Conservation (phyloP, 257 asterid genomes). For the Ballota nigra region DNA sequence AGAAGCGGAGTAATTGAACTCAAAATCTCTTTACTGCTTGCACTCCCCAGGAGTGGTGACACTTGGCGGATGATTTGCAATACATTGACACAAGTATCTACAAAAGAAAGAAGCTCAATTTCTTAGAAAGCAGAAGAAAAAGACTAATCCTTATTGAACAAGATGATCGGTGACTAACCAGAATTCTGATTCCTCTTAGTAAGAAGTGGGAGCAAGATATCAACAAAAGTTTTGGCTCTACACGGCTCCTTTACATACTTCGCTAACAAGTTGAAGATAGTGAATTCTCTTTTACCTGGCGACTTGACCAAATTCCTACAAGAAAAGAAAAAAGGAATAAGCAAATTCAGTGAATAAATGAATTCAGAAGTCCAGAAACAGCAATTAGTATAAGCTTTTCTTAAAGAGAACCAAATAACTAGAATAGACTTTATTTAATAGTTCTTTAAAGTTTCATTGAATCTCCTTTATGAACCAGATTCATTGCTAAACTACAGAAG, state of each 20-base stretch:
- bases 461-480: too few species aligned
- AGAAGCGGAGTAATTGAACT: conserved; percentile 69
- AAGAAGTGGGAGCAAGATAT: conserved; percentile 75
- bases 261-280: conserved; percentile 60
- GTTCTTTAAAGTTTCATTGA: background rate
- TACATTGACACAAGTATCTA: conserved; percentile 55
- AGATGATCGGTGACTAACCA: conserved; percentile 48
- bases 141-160: background rate
- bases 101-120: conserved; percentile 25
- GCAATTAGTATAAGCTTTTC: background rate
- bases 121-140: conserved; percentile 4
- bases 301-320: conserved; percentile 53
- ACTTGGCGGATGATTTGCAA: conserved; percentile 59
- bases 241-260: conserved; percentile 60
- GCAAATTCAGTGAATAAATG: conserved; percentile 1
- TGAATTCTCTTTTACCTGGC: conserved; percentile 65
- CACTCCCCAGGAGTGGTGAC: conserved; percentile 47
- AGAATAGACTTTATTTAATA: too few species aligned
- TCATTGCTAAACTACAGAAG: too few species aligned
- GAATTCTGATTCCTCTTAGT: conserved; percentile 50
- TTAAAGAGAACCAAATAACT: background rate
- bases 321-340: conserved; percentile 16
- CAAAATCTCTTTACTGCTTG: conserved; percentile 50
- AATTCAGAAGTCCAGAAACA: background rate
- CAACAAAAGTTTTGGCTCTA: conserved; percentile 66